Conservation (phyloP, 2,329 filamentous ascomycete genomes). For the Fusarium redolens region DNA sequence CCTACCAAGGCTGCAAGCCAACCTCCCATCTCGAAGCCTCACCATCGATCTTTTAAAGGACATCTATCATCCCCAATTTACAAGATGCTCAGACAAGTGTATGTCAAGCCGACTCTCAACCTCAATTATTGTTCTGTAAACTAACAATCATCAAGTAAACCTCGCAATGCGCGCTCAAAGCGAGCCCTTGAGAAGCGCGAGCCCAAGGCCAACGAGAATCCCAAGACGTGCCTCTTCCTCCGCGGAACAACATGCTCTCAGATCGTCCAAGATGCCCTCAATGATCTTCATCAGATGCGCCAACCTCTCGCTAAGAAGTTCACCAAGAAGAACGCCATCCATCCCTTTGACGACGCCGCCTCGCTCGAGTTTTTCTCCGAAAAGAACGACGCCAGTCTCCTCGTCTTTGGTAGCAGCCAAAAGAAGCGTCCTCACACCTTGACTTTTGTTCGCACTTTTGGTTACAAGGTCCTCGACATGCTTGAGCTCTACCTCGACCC, state of each 20-base stretch:
- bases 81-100: slow-evolving; percentile 64
- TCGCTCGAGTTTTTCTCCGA: slow-evolving; percentile 95
- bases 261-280: slow-evolving; percentile 83
- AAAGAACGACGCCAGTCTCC: slow-evolving; percentile 92
- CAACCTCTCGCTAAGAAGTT: slow-evolving; percentile 89
- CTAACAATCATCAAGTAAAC: slow-evolving; percentile 58
- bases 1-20: slow-evolving; percentile 14
- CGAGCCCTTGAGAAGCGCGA: slow-evolving; percentile 93
- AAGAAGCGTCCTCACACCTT: slow-evolving; percentile 97
- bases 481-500: slow-evolving; percentile 87
- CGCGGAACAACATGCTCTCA: slow-evolving; percentile 88
- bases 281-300: slow-evolving; percentile 86
- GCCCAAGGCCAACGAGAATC: slow-evolving; percentile 88
- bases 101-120: slow-evolving; percentile 33
- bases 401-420: slow-evolving; percentile 85
- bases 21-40: slow-evolving; percentile 19
- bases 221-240: slow-evolving; percentile 90
- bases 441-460: slow-evolving; percentile 85
- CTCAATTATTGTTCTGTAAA: neutral
- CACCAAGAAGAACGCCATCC: slow-evolving; percentile 95
- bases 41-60: slow-evolving; percentile 22
- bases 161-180: slow-evolving; percentile 86
- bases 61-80: slow-evolving; percentile 19
- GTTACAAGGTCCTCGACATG: slow-evolving; percentile 93
- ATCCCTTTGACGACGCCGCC: slow-evolving; percentile 90